phyloP scores from a whole-genome alignment of 768 basidiomycete genomes.

The Rhizopogon rudus region DNA sequence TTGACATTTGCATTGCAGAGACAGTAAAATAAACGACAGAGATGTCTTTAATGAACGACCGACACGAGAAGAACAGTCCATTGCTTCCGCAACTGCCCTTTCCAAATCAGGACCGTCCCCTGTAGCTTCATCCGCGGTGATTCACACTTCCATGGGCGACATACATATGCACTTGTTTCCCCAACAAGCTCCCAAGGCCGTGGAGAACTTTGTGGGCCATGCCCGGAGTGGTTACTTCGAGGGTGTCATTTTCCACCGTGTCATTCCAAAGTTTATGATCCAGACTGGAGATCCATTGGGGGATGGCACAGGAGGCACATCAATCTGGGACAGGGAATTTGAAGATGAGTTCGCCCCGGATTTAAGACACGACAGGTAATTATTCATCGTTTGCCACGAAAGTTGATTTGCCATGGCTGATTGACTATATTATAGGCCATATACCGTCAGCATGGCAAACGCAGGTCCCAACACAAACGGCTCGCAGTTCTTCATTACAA shows the following conservation, averaged over 20 bases:
- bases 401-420: not conserved
- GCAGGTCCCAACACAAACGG: constrained; percentile 89
- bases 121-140: constrained; percentile 75
- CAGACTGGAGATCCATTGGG: constrained; percentile 96
- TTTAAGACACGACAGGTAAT: constrained; percentile 83
- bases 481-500: constrained; percentile 98
- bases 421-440: constrained; percentile 54
- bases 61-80: constrained; percentile 90
- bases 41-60: constrained; percentile 99
- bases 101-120: constrained; percentile 57
- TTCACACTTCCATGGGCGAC: constrained; percentile 95
- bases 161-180: constrained; percentile 90
- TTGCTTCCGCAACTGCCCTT: constrained; percentile 58
- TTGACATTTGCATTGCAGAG: constrained; percentile 38
- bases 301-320: constrained; percentile 88
- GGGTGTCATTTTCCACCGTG: constrained; percentile 91
- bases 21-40: constrained; percentile 82
- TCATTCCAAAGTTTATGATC: constrained; percentile 98
- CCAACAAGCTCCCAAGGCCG: constrained; percentile 86
- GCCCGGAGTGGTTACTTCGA: constrained; percentile 89
- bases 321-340: constrained; percentile 87
- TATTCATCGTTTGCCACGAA: not conserved
- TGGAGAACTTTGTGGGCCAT: constrained; percentile 97
- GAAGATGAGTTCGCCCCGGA: constrained; percentile 93
- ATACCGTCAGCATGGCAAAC: constrained; percentile 95